Evolutionary conservation across 148 eudicot species (phyloP), one percentile per base, ranked within the genome.

Genomic region (Vaccinium darrowii): DNA sequence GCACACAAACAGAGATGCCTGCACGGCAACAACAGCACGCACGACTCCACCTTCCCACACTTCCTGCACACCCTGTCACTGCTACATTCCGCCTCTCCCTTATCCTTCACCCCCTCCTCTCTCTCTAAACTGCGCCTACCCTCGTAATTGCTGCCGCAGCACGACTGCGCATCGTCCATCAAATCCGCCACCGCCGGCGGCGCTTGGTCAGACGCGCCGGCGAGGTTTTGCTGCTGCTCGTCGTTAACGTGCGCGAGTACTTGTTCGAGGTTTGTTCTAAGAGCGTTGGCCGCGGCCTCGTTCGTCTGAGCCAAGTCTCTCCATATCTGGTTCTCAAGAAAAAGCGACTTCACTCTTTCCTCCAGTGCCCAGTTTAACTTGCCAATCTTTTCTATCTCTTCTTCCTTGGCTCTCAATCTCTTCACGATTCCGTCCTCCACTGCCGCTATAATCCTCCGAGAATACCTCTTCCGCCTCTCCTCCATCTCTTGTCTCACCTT

Each of bases 1-100:
- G 92, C 89, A 86, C 98, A 95, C 25, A 93, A 80, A 54, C 98
- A 95, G 56, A 93, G 93, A 78, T 95, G 98, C 88, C 95, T 92
- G 86, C 98, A 95, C 33, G 98, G 97, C 87, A 95, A 85, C 47
- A 95, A 72, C 84, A 95, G 79, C 58, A 95, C 97, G 65, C 94
- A 87, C 25, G 95, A 90, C 81, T 93, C 97, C 82, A 60, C 90
- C 52, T 84, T 88, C 58, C 94, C 94, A 80, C 98, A 95, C 52
- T 88, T 90, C 72, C 86, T 89, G 87, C 98, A 93, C 87, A 85
- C n/a, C 85, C 92, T 89, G 51, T 81, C 85, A 3, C 79, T 25
- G 79, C 79, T 52, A 2, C 36, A 76, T 36, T 75, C n/a, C 43
- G 74, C 67, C 2, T 25, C 80, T 10, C 56, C 75, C 14, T 58